Evolutionary conservation across 2,329 filamentous ascomycete genomes (phyloP), one percentile per base, ranked within the genome.

Genomic region (Colletotrichum sojae): DNA sequence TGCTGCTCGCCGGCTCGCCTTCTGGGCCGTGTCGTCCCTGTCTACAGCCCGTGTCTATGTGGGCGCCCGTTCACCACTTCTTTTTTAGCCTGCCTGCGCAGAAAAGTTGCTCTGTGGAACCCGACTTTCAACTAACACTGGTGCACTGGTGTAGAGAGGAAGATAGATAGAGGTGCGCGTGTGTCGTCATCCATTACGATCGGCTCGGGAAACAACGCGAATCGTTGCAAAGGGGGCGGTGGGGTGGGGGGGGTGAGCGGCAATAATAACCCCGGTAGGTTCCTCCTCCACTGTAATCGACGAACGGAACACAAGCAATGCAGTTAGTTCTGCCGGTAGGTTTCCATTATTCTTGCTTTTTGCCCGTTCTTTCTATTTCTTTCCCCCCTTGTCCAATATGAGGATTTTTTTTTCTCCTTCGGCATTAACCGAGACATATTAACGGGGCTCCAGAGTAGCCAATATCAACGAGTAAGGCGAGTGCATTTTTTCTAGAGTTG

Each of bases 101-200:
- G 18, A 49, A 20, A 20, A 46, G 13, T 16, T 8, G 18, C 16
- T 16, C 4, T 46, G 31, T 46, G 31, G 22, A 25, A 25, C 22
- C 22, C 22, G 22, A 25, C 22, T 25, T 25, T 25, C 22, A 25
- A 25, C 22, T 25, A 25, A 25, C 22, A 25, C 22, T 25, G 5
- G 22, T 25, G 22, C 5, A 25, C 22, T 4, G 5, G 22, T 25
- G 22, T 25, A 25, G 22, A 25, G 22, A 25, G 22, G 22, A 3
- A 25, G 22, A 25, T 3, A 25, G 22, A 25, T 25, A 25, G 22
- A 25, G 22, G 22, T 25, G 16, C 20, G 22, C 16, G n/a, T n/a
- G 62, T 65, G 62, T 66, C 66, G 65, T 63, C 65, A 36, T 36
- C 31, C 31, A 69, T 69, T 69, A 25, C 66, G 66, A 69, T 69